These are phyloP conservation scores for Penicillium coffeae DNA, from an alignment of 495 filamentous ascomycete genomes.

Conservation along the genomic window DNA sequence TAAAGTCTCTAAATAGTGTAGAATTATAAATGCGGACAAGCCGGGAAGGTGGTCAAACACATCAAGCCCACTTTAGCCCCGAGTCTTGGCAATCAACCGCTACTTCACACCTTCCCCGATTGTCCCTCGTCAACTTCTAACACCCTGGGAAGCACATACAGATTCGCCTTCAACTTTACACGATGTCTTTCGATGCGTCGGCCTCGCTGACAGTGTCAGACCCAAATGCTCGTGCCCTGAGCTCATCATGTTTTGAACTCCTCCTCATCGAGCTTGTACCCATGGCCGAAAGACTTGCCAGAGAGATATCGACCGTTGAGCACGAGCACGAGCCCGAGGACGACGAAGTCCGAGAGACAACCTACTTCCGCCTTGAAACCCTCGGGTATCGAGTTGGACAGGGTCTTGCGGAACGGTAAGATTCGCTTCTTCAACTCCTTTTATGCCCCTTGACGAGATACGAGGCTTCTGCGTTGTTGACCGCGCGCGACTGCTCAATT, in stretches of 20 bases:
- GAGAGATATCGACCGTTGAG: conserved; percentile 33
- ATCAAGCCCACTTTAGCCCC: not conserved
- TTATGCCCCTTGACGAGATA: too few species aligned
- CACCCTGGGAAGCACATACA: too few species aligned
- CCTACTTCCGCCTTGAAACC: conserved; percentile 77
- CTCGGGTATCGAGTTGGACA: conserved; percentile 90
- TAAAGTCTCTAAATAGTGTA: too few species aligned
- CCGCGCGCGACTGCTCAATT: too few species aligned
- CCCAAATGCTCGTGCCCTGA: conserved; percentile 71
- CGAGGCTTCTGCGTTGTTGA: too few species aligned
- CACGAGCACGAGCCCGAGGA: conserved; percentile 53
- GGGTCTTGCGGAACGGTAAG: conserved; percentile 89
- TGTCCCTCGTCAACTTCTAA: not conserved
- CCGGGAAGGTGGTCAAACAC: too few species aligned
- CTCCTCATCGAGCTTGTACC: conserved; percentile 95
- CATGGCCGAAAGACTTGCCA: conserved; percentile 75
- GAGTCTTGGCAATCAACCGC: conserved; percentile 6
- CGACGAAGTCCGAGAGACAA: conserved; percentile 75
- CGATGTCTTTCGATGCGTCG: conserved; percentile 73
- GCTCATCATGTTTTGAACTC: conserved; percentile 80
- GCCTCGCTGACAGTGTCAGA: conserved; percentile 72
- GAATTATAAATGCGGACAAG: too few species aligned
- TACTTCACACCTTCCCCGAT: conserved; percentile 1
- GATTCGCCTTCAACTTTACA: conserved; percentile 3
- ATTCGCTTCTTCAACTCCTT: not conserved